Evolutionary conservation across 352 stramenopile genomes (phyloP).

Genomic region (Phytophthora foliorum): DNA sequence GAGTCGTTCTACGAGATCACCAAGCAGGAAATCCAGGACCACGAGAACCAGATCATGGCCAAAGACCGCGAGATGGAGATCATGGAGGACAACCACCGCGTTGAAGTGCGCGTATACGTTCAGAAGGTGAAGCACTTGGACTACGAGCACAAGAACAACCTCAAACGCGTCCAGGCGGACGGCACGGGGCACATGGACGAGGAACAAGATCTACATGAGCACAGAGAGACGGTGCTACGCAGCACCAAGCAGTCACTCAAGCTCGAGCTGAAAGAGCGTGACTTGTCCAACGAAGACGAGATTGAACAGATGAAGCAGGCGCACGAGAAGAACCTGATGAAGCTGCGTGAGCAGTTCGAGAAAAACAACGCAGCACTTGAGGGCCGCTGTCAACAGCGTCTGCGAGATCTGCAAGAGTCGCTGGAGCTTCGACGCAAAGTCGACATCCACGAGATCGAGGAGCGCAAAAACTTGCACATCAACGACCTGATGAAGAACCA

Average conservation of each 20-base stretch:
- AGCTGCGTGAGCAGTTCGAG: constrained; percentile 93
- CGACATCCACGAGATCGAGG: constrained; percentile 94
- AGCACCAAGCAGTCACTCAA: constrained; percentile 81
- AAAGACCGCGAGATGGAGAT: constrained; percentile 97
- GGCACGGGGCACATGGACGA: constrained; percentile 74
- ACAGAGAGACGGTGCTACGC: constrained; percentile 70
- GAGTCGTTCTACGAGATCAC: constrained; percentile 96
- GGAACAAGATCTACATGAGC: constrained; percentile 76
- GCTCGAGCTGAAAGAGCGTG: constrained; percentile 85
- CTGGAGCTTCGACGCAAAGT: constrained; percentile 94
- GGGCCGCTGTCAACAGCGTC: constrained; percentile 71
- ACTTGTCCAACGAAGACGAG: constrained; percentile 90
- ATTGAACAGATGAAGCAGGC: constrained; percentile 92
- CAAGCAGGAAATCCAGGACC: constrained; percentile 92
- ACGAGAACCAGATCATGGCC: constrained; percentile 91
- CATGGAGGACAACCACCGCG: constrained; percentile 96
- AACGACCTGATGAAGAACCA: constrained; percentile 97
- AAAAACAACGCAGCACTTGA: constrained; percentile 85
- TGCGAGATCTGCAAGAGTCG: constrained; percentile 82
- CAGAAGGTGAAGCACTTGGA: constrained; percentile 97
- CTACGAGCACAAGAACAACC: constrained; percentile 96
- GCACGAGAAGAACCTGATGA: constrained; percentile 94
- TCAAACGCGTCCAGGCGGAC: constrained; percentile 88
- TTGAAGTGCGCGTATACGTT: constrained; percentile 94
- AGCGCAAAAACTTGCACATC: constrained; percentile 96